A percentile compares a stretch with the other conserved stretches of the same genome.
These are phyloP conservation scores for Cephaloascus albidus DNA, from an alignment of 805 yeast genomes.

Conservation along the genomic window DNA sequence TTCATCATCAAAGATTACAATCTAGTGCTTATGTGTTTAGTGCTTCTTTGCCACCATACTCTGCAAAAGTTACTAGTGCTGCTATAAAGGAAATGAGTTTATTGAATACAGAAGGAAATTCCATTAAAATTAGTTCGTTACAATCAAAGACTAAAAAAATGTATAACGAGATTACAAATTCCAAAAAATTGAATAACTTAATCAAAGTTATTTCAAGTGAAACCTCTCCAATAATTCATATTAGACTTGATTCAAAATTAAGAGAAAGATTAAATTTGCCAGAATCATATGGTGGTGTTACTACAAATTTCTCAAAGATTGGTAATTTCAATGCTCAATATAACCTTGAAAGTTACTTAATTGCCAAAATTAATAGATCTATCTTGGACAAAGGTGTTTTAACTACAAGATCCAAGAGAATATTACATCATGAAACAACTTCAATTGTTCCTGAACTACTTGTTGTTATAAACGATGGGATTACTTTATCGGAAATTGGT, in stretches of 20 bases:
- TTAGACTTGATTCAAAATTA: slow-evolving; percentile 41
- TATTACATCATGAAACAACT: slow-evolving; percentile 65
- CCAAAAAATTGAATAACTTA: slow-evolving; percentile 21
- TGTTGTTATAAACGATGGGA: slow-evolving; percentile 21
- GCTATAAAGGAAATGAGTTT: slow-evolving; percentile 41
- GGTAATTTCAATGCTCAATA: slow-evolving; percentile 34
- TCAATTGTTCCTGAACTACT: slow-evolving; percentile 59
- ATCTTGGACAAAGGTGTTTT: slow-evolving; percentile 45
- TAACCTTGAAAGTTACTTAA: slow-evolving; percentile 46
- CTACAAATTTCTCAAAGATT: slow-evolving; percentile 27
- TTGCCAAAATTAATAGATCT: slow-evolving; percentile 59
- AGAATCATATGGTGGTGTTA: slow-evolving; percentile 36
- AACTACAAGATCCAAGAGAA: slow-evolving; percentile 52
- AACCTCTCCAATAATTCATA: slow-evolving; percentile 61
- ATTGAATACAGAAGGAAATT: slow-evolving; percentile 19
- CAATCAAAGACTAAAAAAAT: slow-evolving; percentile 30
- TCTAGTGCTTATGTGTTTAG: slow-evolving; percentile 88
- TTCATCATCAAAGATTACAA: slow-evolving; percentile 85
- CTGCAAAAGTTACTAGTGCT: slow-evolving; percentile 57
- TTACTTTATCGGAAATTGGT: background rate
- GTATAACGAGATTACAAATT: slow-evolving; percentile 28
- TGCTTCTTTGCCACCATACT: slow-evolving; percentile 90
- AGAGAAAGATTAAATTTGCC: slow-evolving; percentile 40
- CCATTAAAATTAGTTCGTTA: slow-evolving; percentile 21
- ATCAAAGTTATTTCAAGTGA: slow-evolving; percentile 46